These are phyloP conservation scores for Geotrichum carabidarum DNA, from an alignment of 1,139 yeast genomes.

Conservation along the genomic window DNA sequence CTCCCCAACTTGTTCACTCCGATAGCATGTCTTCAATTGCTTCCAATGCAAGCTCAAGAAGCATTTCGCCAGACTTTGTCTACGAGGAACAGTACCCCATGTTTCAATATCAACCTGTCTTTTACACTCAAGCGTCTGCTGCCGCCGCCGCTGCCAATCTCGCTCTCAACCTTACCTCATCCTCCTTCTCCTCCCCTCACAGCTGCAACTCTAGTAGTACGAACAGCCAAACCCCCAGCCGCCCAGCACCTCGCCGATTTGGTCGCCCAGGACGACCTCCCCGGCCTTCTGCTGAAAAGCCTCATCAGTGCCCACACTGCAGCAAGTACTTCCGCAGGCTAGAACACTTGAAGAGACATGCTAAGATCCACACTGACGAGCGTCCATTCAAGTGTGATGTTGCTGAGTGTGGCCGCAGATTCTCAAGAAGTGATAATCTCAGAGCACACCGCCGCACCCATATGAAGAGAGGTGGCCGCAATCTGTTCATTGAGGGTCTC, in stretches of 20 bases:
- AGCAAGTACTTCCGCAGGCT: constrained; percentile 87
- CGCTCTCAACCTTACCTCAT: constrained; percentile 8
- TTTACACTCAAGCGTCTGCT: constrained; percentile 7
- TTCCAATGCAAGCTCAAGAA: constrained; percentile 14
- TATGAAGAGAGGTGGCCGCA: constrained; percentile 47
- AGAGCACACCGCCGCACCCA: constrained; percentile 76
- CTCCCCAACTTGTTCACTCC: constrained; percentile 17
- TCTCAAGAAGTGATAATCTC: constrained; percentile 73
- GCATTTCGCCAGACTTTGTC: constrained; percentile 16
- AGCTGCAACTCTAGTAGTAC: not conserved
- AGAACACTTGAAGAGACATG: constrained; percentile 87
- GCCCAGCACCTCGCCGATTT: constrained; percentile 1
- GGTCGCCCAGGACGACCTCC: constrained; percentile 6
- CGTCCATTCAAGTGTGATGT: constrained; percentile 76
- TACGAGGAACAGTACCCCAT: not conserved
- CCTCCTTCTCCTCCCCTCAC: not conserved
- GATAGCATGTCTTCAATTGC: constrained; percentile 18
- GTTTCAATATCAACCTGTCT: constrained; percentile 5
- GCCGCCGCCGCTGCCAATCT: constrained; percentile 12
- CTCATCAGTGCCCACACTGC: constrained; percentile 55
- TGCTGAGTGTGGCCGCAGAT: constrained; percentile 61
- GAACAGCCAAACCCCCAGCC: too few relatives aligned
- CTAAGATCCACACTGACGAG: constrained; percentile 82
- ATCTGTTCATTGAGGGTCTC: constrained; percentile 40
- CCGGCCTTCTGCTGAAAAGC: constrained; percentile 42